Evolutionary conservation across 805 yeast species (phyloP).

Genomic region (Ogataea zsoltii): DNA sequence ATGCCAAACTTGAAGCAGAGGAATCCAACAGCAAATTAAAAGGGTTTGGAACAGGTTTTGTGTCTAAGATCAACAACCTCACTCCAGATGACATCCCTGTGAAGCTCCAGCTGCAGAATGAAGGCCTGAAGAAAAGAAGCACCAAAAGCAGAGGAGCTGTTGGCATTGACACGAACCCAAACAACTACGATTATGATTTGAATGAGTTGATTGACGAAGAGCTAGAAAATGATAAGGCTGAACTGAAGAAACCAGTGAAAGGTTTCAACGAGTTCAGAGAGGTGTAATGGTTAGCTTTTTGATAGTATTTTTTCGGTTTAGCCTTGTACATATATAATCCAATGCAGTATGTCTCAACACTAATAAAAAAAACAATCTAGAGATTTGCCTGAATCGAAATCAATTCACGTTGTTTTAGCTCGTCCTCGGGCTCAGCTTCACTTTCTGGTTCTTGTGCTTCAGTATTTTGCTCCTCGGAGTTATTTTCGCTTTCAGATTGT

Average conservation of each 20-base stretch:
- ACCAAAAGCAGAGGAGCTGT: slow-evolving; percentile 3
- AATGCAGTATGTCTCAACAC: slow-evolving; percentile 4
- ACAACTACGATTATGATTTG: slow-evolving; percentile 47
- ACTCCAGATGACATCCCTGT: slow-evolving; percentile 34
- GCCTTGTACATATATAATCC: not conserved
- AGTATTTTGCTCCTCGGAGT: slow-evolving; percentile 4
- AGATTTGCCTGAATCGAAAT: slow-evolving; percentile 24
- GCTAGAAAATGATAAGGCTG: slow-evolving; percentile 25
- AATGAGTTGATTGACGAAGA: slow-evolving; percentile 46
- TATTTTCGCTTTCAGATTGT: slow-evolving; percentile 8
- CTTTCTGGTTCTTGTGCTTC: not conserved
- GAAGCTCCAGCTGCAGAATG: slow-evolving; percentile 25
- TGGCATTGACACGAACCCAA: slow-evolving; percentile 37
- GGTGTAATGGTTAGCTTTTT: not conserved
- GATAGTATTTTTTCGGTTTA: not conserved
- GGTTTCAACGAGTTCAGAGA: slow-evolving; percentile 9
- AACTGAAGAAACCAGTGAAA: slow-evolving; percentile 1
- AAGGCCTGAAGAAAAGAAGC: slow-evolving; percentile 22
- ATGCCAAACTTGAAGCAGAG: slow-evolving; percentile 4
- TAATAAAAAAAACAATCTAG: slow-evolving; percentile 1
- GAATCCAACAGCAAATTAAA: slow-evolving; percentile 8
- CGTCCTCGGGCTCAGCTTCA: slow-evolving; percentile 15
- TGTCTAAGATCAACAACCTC: slow-evolving; percentile 25
- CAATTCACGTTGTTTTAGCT: slow-evolving; percentile 21
- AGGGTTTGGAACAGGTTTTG: slow-evolving; percentile 25